Evolutionary conservation across 305 asterid species (phyloP), one percentile per base, ranked within the genome.

Genomic region (Fraxinus sp.): DNA sequence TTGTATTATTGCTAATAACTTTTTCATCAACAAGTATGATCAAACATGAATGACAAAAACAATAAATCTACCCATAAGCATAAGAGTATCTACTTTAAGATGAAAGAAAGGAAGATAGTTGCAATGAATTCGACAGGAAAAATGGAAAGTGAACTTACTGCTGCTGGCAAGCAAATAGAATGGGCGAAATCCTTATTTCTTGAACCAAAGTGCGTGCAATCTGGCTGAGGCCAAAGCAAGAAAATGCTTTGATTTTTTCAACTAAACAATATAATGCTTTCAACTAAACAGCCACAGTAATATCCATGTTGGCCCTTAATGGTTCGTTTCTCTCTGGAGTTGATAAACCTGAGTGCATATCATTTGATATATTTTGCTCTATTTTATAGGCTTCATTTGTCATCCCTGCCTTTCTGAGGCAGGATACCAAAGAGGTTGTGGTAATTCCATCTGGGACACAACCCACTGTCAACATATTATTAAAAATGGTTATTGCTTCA

Each of bases 351-450:
- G 57, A 26, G 14, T 70, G 86, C 82, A 83, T 57, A 70, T 76
- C 33, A 78, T 81, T 78, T 72, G 83, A 85, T 24, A 89, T 90
- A 49, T 78, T 83, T 76, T 84, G 86, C 90, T 90, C 90, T 89
- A 95, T 82, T 86, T 89, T 91, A 87, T 87, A 83, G 13, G 98
- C 97, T 90, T 94, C 95, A 80, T 43, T 87, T 18, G 87, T 90
- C 99, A 94, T 93, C 83, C 98, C 97, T 20, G 97, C 97, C 87
- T 95, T 95, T 85, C 93, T 85, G 81, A 95, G 99, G 88, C 95
- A 87, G 77, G 93, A 87, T 36, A 88, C 71, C 87, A 92, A 87
- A 84, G 90, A 86, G 75, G 87, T 86, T 49, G 88, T 28, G 14
- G 97, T 89, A 57, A 94, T 84, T 77, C 81, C 76, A 86, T 95